A percentile compares a stretch with the other conserved stretches of the same genome.
These are phyloP conservation scores for Phaffia australis DNA, from an alignment of 768 basidiomycete species.

Conservation along the genomic window DNA sequence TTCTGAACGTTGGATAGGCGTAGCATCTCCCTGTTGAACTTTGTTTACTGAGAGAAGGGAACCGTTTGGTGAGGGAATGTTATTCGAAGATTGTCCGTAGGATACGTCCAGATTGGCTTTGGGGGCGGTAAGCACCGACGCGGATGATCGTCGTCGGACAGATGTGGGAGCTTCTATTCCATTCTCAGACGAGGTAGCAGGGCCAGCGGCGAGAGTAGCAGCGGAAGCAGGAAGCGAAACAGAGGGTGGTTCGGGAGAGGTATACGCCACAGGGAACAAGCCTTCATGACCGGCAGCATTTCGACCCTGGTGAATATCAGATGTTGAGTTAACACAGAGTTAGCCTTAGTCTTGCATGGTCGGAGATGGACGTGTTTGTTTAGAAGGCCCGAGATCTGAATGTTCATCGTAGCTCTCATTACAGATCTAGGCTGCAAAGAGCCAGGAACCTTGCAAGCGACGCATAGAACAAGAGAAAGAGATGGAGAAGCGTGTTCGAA, in stretches of 20 bases:
- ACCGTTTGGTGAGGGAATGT: not conserved
- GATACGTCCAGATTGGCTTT: not conserved
- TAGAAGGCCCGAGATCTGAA: not conserved
- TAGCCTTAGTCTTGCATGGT: not conserved
- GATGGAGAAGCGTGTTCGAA: not conserved
- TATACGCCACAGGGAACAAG: constrained; percentile 83
- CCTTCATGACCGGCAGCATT: constrained; percentile 73
- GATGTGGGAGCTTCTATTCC: not conserved
- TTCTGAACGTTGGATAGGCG: not conserved
- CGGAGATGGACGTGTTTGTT: not conserved
- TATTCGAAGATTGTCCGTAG: not conserved
- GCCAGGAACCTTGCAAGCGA: not conserved
- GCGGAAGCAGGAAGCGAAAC: constrained; percentile 28
- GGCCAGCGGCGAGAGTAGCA: constrained; percentile 18
- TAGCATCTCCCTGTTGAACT: not conserved
- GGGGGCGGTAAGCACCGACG: not conserved
- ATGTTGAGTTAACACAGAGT: not conserved
- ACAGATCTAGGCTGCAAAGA: too few relatives aligned
- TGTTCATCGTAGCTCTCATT: not conserved
- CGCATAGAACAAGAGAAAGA: not conserved
- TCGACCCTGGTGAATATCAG: constrained; percentile 53
- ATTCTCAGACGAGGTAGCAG: constrained; percentile 2
- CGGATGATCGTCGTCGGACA: not conserved
- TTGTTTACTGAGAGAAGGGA: not conserved
- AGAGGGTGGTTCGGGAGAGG: constrained; percentile 44